Conservation (phyloP, 1,284 basidiomycete genomes). For the Ceratobasidium sp. region DNA sequence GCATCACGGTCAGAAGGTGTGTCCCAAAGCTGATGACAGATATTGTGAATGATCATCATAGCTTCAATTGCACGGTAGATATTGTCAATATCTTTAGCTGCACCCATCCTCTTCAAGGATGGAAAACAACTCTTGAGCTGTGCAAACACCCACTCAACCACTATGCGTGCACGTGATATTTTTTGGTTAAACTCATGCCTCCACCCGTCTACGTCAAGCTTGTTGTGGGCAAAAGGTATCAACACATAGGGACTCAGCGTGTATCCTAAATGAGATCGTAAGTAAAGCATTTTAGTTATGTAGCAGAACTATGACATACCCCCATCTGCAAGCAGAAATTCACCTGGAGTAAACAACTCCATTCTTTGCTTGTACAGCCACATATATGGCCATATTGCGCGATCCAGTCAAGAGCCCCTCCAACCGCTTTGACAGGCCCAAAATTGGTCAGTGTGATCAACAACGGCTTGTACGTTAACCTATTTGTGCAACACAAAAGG, state of each 20-base stretch:
- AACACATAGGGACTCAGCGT: neutral
- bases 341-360: neutral
- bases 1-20: neutral
- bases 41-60: slow-evolving; percentile 18
- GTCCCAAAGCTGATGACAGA: slow-evolving; percentile 1
- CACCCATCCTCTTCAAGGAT: neutral
- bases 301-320: neutral
- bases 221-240: neutral
- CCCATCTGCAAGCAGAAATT: slow-evolving; percentile 22
- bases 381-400: neutral
- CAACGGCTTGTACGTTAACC: slow-evolving; percentile 12
- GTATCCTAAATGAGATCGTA: slow-evolving; percentile 4
- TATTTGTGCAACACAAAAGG: neutral
- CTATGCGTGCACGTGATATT: neutral
- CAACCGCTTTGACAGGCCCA: slow-evolving; percentile 1
- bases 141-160: slow-evolving; percentile 9
- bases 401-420: neutral
- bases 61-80: slow-evolving; percentile 21
- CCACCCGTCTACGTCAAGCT: neutral
- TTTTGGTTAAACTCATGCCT: neutral
- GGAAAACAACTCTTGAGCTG: slow-evolving; percentile 2
- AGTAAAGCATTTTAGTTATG: neutral
- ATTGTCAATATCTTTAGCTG: neutral
- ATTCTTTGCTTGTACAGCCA: neutral
- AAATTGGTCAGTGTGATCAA: slow-evolving; percentile 11